Conservation (phyloP, 257 asterid genomes). For the Solanum pennellii region DNA sequence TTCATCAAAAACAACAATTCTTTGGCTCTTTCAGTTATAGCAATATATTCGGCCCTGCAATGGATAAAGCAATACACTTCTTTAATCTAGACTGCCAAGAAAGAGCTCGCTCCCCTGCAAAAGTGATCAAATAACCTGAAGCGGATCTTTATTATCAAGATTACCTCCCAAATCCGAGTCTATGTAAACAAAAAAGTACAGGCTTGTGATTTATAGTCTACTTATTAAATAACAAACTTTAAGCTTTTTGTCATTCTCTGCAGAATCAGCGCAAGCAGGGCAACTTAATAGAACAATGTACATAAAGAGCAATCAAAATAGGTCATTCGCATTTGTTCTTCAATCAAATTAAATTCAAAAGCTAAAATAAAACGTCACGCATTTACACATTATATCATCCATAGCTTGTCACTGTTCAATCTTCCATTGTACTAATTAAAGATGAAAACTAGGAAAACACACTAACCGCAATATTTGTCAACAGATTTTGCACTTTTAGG, state of each 20-base stretch:
- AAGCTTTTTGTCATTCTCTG: neutral
- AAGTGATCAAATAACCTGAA: neutral
- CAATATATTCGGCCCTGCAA: neutral
- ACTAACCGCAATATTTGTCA: slow-evolving; percentile 47
- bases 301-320: neutral
- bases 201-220: neutral
- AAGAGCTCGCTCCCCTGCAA: neutral
- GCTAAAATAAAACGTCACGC: neutral
- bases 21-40: neutral
- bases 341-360: neutral
- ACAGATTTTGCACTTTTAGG: slow-evolving; percentile 30
- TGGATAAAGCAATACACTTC: neutral
- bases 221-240: neutral
- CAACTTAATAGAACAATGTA: neutral
- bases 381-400: neutral
- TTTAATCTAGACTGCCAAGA: neutral
- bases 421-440: neutral
- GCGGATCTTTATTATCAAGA: neutral
- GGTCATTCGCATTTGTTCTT: neutral
- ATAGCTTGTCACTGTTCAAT: neutral
- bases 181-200: neutral
- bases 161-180: neutral
- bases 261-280: neutral
- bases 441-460: neutral
- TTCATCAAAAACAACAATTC: neutral